These are phyloP conservation scores for Salix viminalis DNA, from an alignment of 345 rosid genomes.

Conservation along the genomic window DNA sequence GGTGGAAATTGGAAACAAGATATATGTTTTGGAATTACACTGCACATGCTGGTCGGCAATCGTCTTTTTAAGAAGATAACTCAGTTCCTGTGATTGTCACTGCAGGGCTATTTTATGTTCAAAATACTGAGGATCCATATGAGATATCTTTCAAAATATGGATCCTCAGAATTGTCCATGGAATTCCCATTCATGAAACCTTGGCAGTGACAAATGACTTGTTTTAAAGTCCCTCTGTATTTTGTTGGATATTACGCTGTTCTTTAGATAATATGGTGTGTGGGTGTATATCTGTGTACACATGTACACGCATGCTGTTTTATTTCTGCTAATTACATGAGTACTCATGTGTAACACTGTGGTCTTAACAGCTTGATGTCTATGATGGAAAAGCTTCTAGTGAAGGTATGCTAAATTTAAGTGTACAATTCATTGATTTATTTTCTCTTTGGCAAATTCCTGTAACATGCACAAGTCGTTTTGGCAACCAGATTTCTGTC, in stretches of 20 bases:
- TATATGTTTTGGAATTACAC: background rate
- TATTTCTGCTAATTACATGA: background rate
- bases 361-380: conserved; percentile 62
- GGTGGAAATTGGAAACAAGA: background rate
- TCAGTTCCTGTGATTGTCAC: background rate
- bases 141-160: background rate
- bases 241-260: background rate
- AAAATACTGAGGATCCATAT: background rate
- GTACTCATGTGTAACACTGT: background rate
- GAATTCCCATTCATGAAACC: background rate
- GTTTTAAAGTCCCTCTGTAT: background rate
- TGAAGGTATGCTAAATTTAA: conserved; percentile 50
- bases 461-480: background rate
- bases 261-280: background rate
- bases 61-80: background rate
- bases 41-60: background rate
- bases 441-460: background rate
- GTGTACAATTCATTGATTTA: background rate
- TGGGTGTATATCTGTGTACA: background rate
- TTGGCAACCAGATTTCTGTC: background rate
- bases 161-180: too few species aligned
- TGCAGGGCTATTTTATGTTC: background rate
- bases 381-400: conserved; percentile 73
- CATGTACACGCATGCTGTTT: background rate
- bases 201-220: background rate